These are phyloP conservation scores for Komagataea norvegica DNA, from an alignment of 1,139 yeast species.

Conservation along the genomic window DNA sequence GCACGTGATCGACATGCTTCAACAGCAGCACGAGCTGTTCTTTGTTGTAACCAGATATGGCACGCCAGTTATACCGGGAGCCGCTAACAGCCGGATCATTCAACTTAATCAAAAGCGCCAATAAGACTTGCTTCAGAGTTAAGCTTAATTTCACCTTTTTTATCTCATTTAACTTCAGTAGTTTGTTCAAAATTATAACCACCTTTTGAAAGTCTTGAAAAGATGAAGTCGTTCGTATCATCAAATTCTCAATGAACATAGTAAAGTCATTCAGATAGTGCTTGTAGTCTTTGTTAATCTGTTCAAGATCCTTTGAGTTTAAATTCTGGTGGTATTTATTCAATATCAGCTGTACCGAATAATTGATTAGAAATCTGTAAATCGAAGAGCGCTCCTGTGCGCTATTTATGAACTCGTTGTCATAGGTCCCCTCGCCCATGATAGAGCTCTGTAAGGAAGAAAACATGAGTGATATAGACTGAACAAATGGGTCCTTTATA, in stretches of 20 bases:
- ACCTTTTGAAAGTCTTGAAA: slow-evolving; percentile 12
- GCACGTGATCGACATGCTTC: slow-evolving; percentile 6
- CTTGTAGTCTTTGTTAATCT: slow-evolving; percentile 3
- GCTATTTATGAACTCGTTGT: background rate
- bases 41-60: slow-evolving; percentile 6
- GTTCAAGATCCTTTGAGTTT: slow-evolving; percentile 1
- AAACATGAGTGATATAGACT: background rate
- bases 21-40: slow-evolving; percentile 4
- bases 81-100: background rate
- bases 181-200: slow-evolving; percentile 11
- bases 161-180: slow-evolving; percentile 4
- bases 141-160: background rate
- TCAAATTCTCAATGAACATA: slow-evolving; percentile 5
- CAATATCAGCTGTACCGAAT: slow-evolving; percentile 6
- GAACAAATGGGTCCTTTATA: background rate
- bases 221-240: slow-evolving; percentile 5
- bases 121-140: slow-evolving; percentile 10
- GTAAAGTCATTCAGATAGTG: slow-evolving; percentile 4
- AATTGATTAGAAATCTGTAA: slow-evolving; percentile 5
- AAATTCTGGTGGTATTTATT: slow-evolving; percentile 5
- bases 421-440: background rate
- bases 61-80: slow-evolving; percentile 3
- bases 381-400: slow-evolving; percentile 2
- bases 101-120: slow-evolving; percentile 9
- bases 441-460: background rate